These are phyloP conservation scores for Boletellus emodensis DNA, from an alignment of 768 basidiomycete genomes.

Conservation along the genomic window DNA sequence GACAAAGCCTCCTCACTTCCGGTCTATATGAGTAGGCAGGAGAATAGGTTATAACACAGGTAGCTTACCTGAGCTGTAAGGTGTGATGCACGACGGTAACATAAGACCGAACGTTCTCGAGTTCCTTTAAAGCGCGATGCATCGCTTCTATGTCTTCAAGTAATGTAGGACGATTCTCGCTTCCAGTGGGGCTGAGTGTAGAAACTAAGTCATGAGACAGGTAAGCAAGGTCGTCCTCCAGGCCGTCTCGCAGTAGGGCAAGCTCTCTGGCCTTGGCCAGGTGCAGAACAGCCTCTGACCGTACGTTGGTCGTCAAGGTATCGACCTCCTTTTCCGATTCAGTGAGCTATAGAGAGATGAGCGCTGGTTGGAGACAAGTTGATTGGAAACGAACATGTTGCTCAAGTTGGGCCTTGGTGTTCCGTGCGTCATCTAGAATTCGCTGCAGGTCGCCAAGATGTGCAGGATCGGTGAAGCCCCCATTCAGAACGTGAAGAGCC, in stretches of 20 bases:
- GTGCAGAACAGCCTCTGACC: conserved; percentile 42
- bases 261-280: conserved; percentile 68
- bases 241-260: conserved; percentile 68
- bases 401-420: conserved; percentile 38
- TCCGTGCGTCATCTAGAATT: conserved; percentile 41
- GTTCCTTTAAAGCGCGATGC: conserved; percentile 71
- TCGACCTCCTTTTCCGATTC: conserved; percentile 49
- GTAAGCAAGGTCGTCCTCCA: conserved; percentile 73
- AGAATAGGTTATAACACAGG: not conserved
- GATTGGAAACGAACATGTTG: conserved; percentile 39
- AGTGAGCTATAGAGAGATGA: conserved; percentile 49
- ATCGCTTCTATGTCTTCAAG: conserved; percentile 80
- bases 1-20: conserved; percentile 56
- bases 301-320: conserved; percentile 45
- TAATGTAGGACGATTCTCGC: conserved; percentile 54
- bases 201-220: conserved; percentile 65
- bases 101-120: conserved; percentile 74
- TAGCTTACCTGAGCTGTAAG: conserved; percentile 63
- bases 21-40: conserved; percentile 6
- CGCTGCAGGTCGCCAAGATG: conserved; percentile 48
- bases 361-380: conserved; percentile 13
- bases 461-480: conserved; percentile 43
- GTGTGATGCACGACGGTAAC: conserved; percentile 69
- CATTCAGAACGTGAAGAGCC: conserved; percentile 40
- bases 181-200: conserved; percentile 39